phyloP scores from a whole-genome alignment of 164 flowering plant species.

The Vitis rupestris region DNA sequence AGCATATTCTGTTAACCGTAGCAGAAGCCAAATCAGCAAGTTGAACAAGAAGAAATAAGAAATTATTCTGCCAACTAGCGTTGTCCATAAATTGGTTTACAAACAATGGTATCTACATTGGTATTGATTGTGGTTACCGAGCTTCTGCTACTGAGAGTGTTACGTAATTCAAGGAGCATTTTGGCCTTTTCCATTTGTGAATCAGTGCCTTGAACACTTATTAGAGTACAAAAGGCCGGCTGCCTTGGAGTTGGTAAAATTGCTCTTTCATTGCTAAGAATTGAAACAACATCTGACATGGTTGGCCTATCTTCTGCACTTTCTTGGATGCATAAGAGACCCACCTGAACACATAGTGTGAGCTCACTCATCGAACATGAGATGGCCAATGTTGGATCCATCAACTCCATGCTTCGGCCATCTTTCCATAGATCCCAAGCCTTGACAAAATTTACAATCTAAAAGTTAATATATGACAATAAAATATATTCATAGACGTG shows the following conservation, averaged over 20 bases:
- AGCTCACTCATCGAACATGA: neutral
- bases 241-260: neutral
- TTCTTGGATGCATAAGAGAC: slow-evolving; percentile 20
- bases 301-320: slow-evolving; percentile 8
- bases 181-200: too few relatives aligned
- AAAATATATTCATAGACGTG: neutral
- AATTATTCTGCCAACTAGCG: too few relatives aligned
- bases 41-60: too few relatives aligned
- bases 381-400: slow-evolving; percentile 2
- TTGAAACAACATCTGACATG: slow-evolving; percentile 12
- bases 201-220: too few relatives aligned
- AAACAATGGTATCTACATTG: too few relatives aligned
- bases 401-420: slow-evolving; percentile 3
- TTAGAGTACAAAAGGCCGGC: neutral
- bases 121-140: too few relatives aligned
- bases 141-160: too few relatives aligned
- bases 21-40: too few relatives aligned
- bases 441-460: neutral
- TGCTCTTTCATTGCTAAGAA: slow-evolving; percentile 5
- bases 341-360: slow-evolving; percentile 5
- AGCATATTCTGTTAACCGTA: too few relatives aligned
- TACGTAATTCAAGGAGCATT: too few relatives aligned
- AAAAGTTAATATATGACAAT: neutral
- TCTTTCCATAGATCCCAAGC: slow-evolving; percentile 13
- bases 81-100: too few relatives aligned